Evolutionary conservation across 371 early-diverging fungal genomes (phyloP), one percentile per base, ranked within the genome.

Genomic region (Fennellomyces sp.): DNA sequence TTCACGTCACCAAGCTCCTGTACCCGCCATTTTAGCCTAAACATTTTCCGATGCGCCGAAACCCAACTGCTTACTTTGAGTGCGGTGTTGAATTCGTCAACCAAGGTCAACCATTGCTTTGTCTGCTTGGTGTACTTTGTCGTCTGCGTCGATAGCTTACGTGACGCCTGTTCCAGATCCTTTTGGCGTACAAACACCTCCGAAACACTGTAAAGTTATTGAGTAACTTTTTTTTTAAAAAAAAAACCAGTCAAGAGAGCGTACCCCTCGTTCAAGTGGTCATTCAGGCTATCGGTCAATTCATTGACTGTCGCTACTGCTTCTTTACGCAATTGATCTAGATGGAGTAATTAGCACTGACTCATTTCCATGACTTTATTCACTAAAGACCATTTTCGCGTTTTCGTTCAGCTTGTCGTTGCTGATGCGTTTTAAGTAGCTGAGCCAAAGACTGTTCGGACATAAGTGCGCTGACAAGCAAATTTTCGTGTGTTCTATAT

Each of bases 1-100:
- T 85, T 76, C n/a, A 92, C 86, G 66, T 92, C 91, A 21, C 94
- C 94, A 7, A 93, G 75, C 63, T 91, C 91, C 86, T 89, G 68
- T 27, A 10, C 1, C 13, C 26, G 25, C 42, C 19, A 6, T 4
- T 29, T 25, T 28, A 49, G 58, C 23, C 21, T 17, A 42, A 33
- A n/a, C 31, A 8, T 15, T 38, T 38, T 26, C n/a, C 12, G 53
- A 13, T 23, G 10, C 8, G 33, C 6, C 41, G 3, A 42, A 50
- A 26, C 25, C 15, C 28, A 23, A 15, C 11, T 58, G n/a, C 42
- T 15, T 61, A 82, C 85, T 75, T 90, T 88, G 27, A 88, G 64
- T 21, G 88, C 82, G 1, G 75, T 64, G 52, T 86, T 86, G 63
- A 88, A 83, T 53, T 81, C 75, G 26, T 80, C 78, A 5, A 88